Evolutionary conservation across 2,329 filamentous ascomycete species (phyloP), one percentile per base, ranked within the genome.

Genomic region (Alternaria brassicicola): DNA sequence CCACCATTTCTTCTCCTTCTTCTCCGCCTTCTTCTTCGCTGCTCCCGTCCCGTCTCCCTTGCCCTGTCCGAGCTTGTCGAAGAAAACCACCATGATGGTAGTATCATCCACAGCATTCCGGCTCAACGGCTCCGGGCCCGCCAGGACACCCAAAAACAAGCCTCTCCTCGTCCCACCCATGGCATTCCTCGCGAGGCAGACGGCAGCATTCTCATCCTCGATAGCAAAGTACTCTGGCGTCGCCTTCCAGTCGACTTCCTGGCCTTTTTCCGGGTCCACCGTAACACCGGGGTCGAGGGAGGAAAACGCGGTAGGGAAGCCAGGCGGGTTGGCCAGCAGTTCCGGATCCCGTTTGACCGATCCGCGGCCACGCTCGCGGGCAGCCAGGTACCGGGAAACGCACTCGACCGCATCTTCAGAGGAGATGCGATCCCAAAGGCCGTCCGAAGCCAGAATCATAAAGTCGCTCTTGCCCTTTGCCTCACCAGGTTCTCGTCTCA

Each of bases 381-480:
- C 74, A 23, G 77, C 77, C 10, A 84, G 70, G 86, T 88, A 91
- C 57, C 76, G 78, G 35, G 80, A 79, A 0, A 88, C 83, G 28
- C 87, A 81, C 21, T 82, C 78, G 1, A 89, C 86, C 1, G 85
- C 86, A 62, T 88, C 78, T 41, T 84, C 79, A 60, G 77, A 87
- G 10, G 80, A 81, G 21, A 89, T 81, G 47, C 79, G 79, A 61
- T 90, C 86, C 83, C 88, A 92, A 2, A 91, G 70, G 0, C 89
- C 88, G 64, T 91, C 88, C 0, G 83, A 85, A 0, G 87, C 88
- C 63, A 91, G 79, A 60, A 91, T 88, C 50, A 90, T 72, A 66
- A 91, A 91, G 48, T 84, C 82, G 43, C 64, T 64, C 26, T 62
- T 66, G 1, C 43, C 35, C 15, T 21, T 38, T 3, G 28, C 52